These are phyloP conservation scores for Choanephora cucurbitarum DNA, from an alignment of 371 early-diverging fungal genomes.

Conservation along the genomic window DNA sequence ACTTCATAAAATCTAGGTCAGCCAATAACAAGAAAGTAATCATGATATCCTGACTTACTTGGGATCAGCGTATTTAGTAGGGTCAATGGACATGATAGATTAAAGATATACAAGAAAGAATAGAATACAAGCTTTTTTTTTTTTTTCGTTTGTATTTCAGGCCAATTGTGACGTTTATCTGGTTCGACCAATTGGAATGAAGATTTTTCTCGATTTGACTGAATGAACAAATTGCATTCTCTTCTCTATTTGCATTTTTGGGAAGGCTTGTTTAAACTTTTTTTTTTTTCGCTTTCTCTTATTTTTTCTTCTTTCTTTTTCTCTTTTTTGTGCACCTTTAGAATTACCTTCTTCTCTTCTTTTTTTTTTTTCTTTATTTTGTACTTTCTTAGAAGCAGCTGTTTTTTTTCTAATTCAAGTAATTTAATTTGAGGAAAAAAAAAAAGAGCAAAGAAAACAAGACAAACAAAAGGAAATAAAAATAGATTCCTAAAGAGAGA, in stretches of 20 bases:
- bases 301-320: constrained; percentile 9
- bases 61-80: constrained; percentile 43
- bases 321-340: constrained; percentile 1
- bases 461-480: constrained; percentile 5
- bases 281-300: constrained; percentile 6
- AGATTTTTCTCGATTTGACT: not conserved
- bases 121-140: constrained; percentile 6
- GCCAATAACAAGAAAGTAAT: not conserved
- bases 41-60: constrained; percentile 19
- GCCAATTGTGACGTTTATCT: not conserved
- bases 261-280: constrained; percentile 3
- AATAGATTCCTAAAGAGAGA: too few relatives aligned
- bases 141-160: constrained; percentile 1
- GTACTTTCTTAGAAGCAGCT: not conserved
- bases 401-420: not conserved
- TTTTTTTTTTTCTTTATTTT: constrained; percentile 9
- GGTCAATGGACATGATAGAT: constrained; percentile 46
- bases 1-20: constrained; percentile 8
- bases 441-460: not conserved
- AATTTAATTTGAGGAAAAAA: constrained; percentile 3
- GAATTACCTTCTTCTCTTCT: constrained; percentile 7
- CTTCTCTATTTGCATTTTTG: constrained; percentile 15
- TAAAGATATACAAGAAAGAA: not conserved
- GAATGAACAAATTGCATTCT: constrained; percentile 4
- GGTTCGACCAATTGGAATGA: constrained; percentile 3